phyloP scores from a whole-genome alignment of 2,329 filamentous ascomycete genomes.

The Talaromyces marneffei region DNA sequence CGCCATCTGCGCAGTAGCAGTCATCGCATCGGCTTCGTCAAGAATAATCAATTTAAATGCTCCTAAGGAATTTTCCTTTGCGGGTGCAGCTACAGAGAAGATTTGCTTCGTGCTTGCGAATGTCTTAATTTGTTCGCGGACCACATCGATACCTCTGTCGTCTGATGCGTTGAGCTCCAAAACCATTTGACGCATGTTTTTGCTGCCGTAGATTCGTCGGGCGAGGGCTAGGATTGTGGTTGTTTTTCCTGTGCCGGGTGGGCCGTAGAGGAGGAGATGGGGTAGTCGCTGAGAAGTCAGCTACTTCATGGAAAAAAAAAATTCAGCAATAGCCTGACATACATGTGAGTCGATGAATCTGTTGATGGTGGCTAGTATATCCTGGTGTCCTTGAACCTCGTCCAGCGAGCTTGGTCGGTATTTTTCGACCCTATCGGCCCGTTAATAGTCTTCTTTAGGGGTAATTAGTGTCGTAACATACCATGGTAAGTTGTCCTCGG shows the following conservation, averaged over 20 bases:
- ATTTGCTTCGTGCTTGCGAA: slow-evolving; percentile 98
- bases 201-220: slow-evolving; percentile 80
- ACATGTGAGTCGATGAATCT: slow-evolving; percentile 91
- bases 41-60: slow-evolving; percentile 94
- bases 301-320: not conserved
- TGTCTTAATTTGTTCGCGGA: slow-evolving; percentile 98
- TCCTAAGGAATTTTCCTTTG: slow-evolving; percentile 50
- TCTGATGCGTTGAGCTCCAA: slow-evolving; percentile 96
- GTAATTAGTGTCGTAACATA: slow-evolving; percentile 30
- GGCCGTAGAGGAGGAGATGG: slow-evolving; percentile 93
- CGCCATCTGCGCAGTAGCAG: slow-evolving; percentile 96
- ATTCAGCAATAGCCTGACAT: slow-evolving; percentile 16
- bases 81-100: slow-evolving; percentile 59
- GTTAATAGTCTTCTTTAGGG: slow-evolving; percentile 2
- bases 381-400: slow-evolving; percentile 93
- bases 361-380: slow-evolving; percentile 96
- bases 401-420: slow-evolving; percentile 83
- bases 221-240: slow-evolving; percentile 93
- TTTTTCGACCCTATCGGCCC: slow-evolving; percentile 74
- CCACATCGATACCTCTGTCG: slow-evolving; percentile 95
- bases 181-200: slow-evolving; percentile 97
- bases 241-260: slow-evolving; percentile 94
- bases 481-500: slow-evolving; percentile 92
- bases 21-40: slow-evolving; percentile 99
- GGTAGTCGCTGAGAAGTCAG: slow-evolving; percentile 71